phyloP scores from a whole-genome alignment of 129 eudicot genomes.

The Lactuca sativa region DNA sequence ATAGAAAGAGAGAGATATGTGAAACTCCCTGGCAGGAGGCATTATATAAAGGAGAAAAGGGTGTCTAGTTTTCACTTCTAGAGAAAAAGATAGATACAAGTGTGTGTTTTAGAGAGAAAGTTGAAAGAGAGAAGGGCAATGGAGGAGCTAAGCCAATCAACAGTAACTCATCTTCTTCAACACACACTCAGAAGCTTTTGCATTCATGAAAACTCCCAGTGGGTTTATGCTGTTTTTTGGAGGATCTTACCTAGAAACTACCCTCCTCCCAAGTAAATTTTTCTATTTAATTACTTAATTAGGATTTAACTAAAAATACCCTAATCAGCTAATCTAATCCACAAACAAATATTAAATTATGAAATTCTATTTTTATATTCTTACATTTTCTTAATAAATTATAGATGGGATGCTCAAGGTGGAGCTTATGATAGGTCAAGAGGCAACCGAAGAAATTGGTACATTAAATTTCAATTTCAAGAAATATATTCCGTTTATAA shows the following conservation, averaged over 20 bases:
- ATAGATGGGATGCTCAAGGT: constrained; percentile 96
- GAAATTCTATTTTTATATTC: neutral
- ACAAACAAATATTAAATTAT: neutral
- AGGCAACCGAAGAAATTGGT: constrained; percentile 98
- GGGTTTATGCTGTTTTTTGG: constrained; percentile 99
- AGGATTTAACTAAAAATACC: neutral
- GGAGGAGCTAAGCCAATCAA: constrained; percentile 86
- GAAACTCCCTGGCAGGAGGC: constrained; percentile 36
- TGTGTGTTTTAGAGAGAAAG: constrained; percentile 29
- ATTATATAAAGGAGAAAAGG: constrained; percentile 56
- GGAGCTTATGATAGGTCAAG: constrained; percentile 98
- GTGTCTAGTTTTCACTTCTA: constrained; percentile 40
- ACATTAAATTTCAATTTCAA: neutral
- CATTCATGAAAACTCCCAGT: constrained; percentile 84
- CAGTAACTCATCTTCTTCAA: constrained; percentile 96
- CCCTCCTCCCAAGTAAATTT: constrained; percentile 89
- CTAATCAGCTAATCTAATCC: no score
- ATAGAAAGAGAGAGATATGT: neutral
- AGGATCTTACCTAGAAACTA: constrained; percentile 98
- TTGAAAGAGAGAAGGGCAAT: constrained; percentile 35
- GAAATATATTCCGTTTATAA: neutral
- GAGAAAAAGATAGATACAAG: constrained; percentile 17
- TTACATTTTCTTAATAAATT: constrained; percentile 10
- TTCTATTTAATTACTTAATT: neutral
- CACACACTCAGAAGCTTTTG: constrained; percentile 96